Base-by-base conservation (phyloP, 106 monocot species). In the Platanthera guangdongensis region DNA sequence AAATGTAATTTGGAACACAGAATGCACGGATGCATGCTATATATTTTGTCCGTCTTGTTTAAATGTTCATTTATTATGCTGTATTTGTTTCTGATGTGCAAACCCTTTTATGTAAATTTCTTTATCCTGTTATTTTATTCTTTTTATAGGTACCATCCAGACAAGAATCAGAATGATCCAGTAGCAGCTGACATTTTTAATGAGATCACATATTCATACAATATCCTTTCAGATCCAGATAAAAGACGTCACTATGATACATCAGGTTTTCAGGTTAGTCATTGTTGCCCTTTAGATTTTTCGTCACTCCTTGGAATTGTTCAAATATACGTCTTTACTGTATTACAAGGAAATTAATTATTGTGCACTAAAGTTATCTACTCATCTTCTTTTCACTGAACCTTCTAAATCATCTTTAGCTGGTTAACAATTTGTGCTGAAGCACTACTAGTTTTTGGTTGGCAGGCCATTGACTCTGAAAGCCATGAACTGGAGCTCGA, bases 141-240 rank as follows among this genome's bases (percentile, higher is more conserved):
- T 47, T 71, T 74, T 15, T 84, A 97, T 84, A 97, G 97, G 85
- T 97, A 91, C 77, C 97, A 97, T 90, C 97, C 97, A 78, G 97
- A 97, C 84, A 97, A 97, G 89, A 97, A 97, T 85, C 87, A 82
- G 79, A 89, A 97, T 82, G 94, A 97, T 81, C 97, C 97, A 71
- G 79, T 89, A 68, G 89, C 94, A 60, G 82, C 89, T 51, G 97
- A 97, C 72, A 81, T 81, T n/a, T 97, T 97, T 71, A 86, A 94
- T 71, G 97, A 97, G 82, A 88, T 90, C 57, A 97, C 94, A 48
- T 89, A 83, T 84, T 97, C 97, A 12, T 94, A 97, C 50, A 97
- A 91, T 75, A 89, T 97, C 45, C 80, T 97, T 55, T 97, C 97
- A 52, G 88, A 97, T 86, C 85, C 97, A 72, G 91, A 94, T 71